Percentiles rank a stretch among this genome's conserved stretches.
Evolutionary conservation across 345 rosid genomes (phyloP).

Genomic region (Euphorbia pulcherrima): DNA sequence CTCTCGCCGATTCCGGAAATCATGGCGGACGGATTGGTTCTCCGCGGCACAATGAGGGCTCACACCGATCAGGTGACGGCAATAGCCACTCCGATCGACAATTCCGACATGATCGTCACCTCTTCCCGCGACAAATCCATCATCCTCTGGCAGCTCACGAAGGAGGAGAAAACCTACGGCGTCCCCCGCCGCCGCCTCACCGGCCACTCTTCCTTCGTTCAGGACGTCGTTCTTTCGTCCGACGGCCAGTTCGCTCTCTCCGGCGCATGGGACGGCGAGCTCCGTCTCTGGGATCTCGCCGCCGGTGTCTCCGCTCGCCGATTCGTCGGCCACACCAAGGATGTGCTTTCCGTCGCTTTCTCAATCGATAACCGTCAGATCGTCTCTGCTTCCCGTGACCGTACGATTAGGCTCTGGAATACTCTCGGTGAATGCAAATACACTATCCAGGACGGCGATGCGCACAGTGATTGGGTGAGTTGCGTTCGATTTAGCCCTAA

Average conservation of each 20-base stretch:
- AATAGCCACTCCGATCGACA: conserved; percentile 85
- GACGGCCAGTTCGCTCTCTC: conserved; percentile 97
- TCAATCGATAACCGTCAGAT: conserved; percentile 96
- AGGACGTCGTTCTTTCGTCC: conserved; percentile 94
- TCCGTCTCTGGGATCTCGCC: conserved; percentile 91
- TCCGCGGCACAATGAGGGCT: conserved; percentile 86
- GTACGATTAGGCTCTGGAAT: conserved; percentile 91
- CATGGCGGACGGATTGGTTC: conserved; percentile 71
- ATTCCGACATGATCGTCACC: conserved; percentile 82
- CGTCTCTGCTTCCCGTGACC: conserved; percentile 94
- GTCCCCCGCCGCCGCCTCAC: conserved; percentile 85
- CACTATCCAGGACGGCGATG: conserved; percentile 83
- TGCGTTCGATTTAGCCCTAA: conserved; percentile 94
- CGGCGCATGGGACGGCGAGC: conserved; percentile 98
- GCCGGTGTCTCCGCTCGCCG: conserved; percentile 76
- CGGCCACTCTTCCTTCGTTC: conserved; percentile 90
- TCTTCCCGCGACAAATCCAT: conserved; percentile 96
- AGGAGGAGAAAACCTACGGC: conserved; percentile 81
- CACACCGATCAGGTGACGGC: conserved; percentile 97
- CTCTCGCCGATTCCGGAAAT: background rate
- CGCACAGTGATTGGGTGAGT: conserved; percentile 87
- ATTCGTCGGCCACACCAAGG: conserved; percentile 92
- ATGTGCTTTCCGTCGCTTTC: conserved; percentile 92
- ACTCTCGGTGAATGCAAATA: conserved; percentile 97
- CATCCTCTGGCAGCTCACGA: conserved; percentile 81